phyloP scores from a whole-genome alignment of 2,329 filamentous ascomycete genomes.

The Arthrobotrys entomopaga region DNA sequence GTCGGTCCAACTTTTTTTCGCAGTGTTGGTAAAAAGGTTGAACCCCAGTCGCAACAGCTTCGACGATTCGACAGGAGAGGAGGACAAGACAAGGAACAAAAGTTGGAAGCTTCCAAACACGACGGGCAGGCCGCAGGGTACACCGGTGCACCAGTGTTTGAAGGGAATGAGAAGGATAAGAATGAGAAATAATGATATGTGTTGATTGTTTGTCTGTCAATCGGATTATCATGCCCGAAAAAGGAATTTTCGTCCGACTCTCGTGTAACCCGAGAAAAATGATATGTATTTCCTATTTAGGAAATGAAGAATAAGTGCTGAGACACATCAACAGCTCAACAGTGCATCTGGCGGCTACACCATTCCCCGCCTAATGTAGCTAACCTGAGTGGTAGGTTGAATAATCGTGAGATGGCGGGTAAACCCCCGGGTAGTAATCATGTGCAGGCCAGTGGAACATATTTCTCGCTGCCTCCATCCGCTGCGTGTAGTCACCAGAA shows the following conservation, averaged over 20 bases:
- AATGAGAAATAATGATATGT: not conserved
- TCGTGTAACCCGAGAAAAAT: constrained; percentile 4
- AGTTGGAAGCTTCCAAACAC: not conserved
- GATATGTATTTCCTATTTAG: not conserved
- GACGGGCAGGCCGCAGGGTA: not conserved
- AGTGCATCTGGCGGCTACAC: not conserved
- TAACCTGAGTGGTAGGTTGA: not conserved
- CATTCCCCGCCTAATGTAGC: too few relatives aligned
- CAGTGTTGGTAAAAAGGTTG: not conserved
- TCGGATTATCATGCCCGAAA: not conserved
- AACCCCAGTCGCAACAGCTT: constrained; percentile 7
- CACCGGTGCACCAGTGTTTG: too few relatives aligned
- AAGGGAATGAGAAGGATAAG: not conserved
- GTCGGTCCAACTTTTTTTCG: constrained; percentile 1
- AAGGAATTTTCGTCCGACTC: not conserved
- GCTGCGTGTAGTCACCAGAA: not conserved
- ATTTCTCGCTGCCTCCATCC: not conserved
- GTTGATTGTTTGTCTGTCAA: not conserved
- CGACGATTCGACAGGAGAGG: not conserved
- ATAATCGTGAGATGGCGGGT: not conserved
- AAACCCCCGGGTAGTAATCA: not conserved
- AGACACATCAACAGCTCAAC: not conserved
- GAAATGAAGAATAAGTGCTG: not conserved
- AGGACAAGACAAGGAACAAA: not conserved
- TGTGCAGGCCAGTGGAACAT: not conserved